phyloP scores from a whole-genome alignment of 2,329 filamentous ascomycete genomes.

The Fusarium ramigenum region DNA sequence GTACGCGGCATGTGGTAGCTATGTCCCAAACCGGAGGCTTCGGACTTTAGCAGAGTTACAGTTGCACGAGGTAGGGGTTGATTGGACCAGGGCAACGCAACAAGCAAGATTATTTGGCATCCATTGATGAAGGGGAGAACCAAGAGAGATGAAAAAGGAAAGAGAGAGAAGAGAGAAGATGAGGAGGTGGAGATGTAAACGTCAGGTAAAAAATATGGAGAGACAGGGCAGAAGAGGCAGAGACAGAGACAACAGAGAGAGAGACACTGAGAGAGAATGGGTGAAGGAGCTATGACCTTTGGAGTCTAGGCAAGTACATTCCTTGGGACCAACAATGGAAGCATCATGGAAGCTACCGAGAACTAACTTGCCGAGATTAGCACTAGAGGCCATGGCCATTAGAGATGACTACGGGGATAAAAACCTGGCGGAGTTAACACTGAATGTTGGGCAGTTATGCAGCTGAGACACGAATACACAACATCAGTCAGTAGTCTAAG shows the following conservation, averaged over 20 bases:
- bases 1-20: slow-evolving; percentile 39
- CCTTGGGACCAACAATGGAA: slow-evolving; percentile 18
- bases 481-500: background rate
- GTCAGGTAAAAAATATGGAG: slow-evolving; percentile 2
- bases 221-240: background rate
- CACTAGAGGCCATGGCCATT: background rate
- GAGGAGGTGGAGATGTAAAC: slow-evolving; percentile 1
- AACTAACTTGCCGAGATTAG: slow-evolving; percentile 25
- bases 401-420: background rate
- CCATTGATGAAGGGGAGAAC: background rate
- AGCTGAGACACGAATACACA: background rate
- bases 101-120: slow-evolving; percentile 4
- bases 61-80: slow-evolving; percentile 18
- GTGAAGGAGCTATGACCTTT: slow-evolving; percentile 21
- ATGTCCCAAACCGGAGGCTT: slow-evolving; percentile 21
- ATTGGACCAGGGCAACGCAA: slow-evolving; percentile 1
- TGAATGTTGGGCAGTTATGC: background rate
- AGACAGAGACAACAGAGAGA: background rate
- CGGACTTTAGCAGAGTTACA: slow-evolving; percentile 12
- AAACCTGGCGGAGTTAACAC: background rate
- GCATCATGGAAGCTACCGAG: slow-evolving; percentile 19
- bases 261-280: background rate
- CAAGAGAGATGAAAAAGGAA: background rate
- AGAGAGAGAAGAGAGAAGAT: background rate
- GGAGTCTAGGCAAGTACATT: slow-evolving; percentile 3